phyloP scores from a whole-genome alignment of 208 protist genomes.

The Leishmania tarentolae region DNA sequence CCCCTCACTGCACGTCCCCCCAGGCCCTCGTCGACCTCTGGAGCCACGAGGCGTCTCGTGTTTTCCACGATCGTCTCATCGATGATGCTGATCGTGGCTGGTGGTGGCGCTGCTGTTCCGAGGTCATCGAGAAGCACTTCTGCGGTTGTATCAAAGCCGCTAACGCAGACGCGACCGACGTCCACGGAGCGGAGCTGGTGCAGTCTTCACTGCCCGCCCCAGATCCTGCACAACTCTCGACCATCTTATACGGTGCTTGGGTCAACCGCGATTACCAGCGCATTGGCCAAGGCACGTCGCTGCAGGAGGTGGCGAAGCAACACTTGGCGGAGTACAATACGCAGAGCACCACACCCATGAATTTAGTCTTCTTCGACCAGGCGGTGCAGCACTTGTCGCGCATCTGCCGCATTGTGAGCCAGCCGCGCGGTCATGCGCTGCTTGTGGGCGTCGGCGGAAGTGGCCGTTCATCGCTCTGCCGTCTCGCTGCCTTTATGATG shows the following conservation, averaged over 20 bases:
- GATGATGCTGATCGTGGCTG: slow-evolving; percentile 89
- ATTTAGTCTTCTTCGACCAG: slow-evolving; percentile 97
- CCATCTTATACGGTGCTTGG: slow-evolving; percentile 72
- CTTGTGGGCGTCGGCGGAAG: slow-evolving; percentile 97
- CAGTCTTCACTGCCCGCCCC: background rate
- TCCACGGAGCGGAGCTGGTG: background rate
- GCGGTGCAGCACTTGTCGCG: slow-evolving; percentile 95
- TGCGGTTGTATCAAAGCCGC: slow-evolving; percentile 36
- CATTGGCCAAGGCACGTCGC: slow-evolving; percentile 31
- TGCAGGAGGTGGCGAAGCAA: slow-evolving; percentile 67
- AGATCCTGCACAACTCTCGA: slow-evolving; percentile 27
- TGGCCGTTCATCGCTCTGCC: slow-evolving; percentile 94
- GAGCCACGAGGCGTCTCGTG: slow-evolving; percentile 95
- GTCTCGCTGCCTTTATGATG: slow-evolving; percentile 93
- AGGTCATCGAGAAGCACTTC: slow-evolving; percentile 76
- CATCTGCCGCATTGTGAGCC: slow-evolving; percentile 95
- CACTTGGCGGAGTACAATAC: slow-evolving; percentile 95
- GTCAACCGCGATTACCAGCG: slow-evolving; percentile 56
- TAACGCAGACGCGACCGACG: slow-evolving; percentile 12
- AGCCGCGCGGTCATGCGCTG: slow-evolving; percentile 96
- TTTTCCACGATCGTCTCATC: slow-evolving; percentile 97
- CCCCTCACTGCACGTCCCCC: slow-evolving; percentile 56
- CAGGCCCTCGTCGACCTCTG: slow-evolving; percentile 87
- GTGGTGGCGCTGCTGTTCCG: slow-evolving; percentile 85
- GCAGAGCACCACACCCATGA: slow-evolving; percentile 74